Conservation (phyloP, 1,284 basidiomycete species). For the Marasmius fiardii region DNA sequence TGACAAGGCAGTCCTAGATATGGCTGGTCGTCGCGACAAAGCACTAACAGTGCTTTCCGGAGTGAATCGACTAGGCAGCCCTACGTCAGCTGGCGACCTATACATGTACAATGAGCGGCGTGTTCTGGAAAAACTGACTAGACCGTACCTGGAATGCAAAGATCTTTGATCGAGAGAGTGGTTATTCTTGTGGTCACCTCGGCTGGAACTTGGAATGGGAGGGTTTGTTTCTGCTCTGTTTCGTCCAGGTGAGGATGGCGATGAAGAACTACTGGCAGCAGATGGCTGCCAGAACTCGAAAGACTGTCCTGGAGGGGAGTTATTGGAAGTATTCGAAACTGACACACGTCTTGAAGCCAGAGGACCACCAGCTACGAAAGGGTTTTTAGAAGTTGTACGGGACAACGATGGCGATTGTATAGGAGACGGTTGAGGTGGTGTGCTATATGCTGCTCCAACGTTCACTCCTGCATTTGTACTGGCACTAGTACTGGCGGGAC, state of each 20-base stretch:
- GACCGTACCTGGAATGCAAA: constrained; percentile 34
- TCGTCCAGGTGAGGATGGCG: constrained; percentile 24
- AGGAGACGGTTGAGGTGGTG: constrained; percentile 1
- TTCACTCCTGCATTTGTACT: not conserved
- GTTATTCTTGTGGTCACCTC: constrained; percentile 24
- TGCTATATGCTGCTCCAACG: constrained; percentile 1
- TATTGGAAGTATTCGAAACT: not conserved
- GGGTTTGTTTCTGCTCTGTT: constrained; percentile 17
- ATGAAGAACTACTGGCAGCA: constrained; percentile 3
- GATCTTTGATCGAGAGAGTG: constrained; percentile 33
- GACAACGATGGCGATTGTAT: not conserved
- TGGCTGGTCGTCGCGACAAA: constrained; percentile 12
- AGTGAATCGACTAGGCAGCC: not conserved
- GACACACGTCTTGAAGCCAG: not conserved
- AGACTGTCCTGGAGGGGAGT: not conserved
- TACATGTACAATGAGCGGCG: not conserved
- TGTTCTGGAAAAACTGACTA: not conserved
- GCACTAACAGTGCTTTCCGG: constrained; percentile 7
- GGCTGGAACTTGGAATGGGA: constrained; percentile 7
- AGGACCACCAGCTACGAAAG: constrained; percentile 3
- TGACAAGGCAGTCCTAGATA: constrained; percentile 14
- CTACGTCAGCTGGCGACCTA: constrained; percentile 9
- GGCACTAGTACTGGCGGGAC: not conserved
- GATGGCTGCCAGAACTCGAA: not conserved
- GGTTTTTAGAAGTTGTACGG: not conserved